phyloP scores from a whole-genome alignment of 768 basidiomycete genomes.

The Lanmaoa rubissima region DNA sequence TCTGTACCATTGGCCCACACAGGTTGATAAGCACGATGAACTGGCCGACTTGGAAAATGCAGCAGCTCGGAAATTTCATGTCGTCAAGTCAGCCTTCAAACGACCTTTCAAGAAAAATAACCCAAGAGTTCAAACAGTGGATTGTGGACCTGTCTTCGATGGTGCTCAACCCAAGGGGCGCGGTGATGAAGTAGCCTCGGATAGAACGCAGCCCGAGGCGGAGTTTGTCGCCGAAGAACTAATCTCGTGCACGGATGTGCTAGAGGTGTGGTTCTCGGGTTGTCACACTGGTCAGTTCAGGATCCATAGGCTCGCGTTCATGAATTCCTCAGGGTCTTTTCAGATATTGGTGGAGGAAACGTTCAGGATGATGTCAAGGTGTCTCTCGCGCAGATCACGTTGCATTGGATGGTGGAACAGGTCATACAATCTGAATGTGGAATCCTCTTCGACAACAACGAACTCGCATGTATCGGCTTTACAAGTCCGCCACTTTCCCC shows the following conservation, averaged over 20 bases:
- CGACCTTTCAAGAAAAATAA: background rate
- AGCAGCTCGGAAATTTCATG: background rate
- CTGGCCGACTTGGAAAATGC: background rate
- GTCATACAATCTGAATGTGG: constrained; percentile 55
- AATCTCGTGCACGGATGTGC: constrained; percentile 43
- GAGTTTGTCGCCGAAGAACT: background rate
- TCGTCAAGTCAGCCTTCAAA: background rate
- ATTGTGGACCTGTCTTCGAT: background rate
- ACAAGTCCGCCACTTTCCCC: constrained; percentile 1
- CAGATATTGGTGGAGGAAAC: constrained; percentile 72
- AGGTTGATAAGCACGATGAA: constrained; percentile 29
- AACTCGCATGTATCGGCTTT: constrained; percentile 47
- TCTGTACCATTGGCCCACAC: constrained; percentile 47
- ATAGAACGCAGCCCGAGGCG: background rate
- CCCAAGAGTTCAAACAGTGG: background rate
- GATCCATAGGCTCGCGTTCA: background rate
- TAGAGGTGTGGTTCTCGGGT: constrained; percentile 82
- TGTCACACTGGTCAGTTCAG: constrained; percentile 59
- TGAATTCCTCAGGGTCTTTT: background rate
- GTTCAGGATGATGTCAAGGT: constrained; percentile 40
- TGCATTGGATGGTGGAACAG: constrained; percentile 81
- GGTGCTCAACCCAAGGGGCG: background rate
- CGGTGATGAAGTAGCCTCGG: background rate
- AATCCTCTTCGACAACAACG: constrained; percentile 52
- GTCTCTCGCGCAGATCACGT: constrained; percentile 56